phyloP scores from a whole-genome alignment of 1,284 basidiomycete genomes.

The Marasmius sp. region DNA sequence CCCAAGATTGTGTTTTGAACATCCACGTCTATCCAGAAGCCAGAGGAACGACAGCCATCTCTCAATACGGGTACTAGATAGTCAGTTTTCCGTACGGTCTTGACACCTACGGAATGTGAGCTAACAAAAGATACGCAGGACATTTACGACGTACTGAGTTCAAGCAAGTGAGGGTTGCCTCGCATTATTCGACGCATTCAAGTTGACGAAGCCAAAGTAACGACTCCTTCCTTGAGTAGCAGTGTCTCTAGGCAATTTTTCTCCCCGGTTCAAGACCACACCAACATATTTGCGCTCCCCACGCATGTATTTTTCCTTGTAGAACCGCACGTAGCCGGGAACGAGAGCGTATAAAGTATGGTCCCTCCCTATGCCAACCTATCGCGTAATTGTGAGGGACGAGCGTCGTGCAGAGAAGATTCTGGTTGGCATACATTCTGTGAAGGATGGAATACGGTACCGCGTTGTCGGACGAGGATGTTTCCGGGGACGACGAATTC shows the following conservation, averaged over 20 bases:
- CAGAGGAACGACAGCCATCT: no score
- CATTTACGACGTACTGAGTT: background rate
- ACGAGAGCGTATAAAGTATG: constrained; percentile 88
- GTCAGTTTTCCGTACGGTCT: no score
- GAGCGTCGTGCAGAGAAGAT: constrained; percentile 5
- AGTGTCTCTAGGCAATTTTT: constrained; percentile 84
- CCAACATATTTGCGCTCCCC: constrained; percentile 81
- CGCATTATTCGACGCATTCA: constrained; percentile 29
- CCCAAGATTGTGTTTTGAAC: no score
- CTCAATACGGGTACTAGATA: no score
- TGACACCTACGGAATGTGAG: no score
- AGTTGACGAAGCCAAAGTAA: constrained; percentile 71
- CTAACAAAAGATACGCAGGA: no score
- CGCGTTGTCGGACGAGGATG: constrained; percentile 92
- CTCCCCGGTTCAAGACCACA: constrained; percentile 75
- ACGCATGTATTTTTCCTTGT: constrained; percentile 71
- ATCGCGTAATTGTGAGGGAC: constrained; percentile 12
- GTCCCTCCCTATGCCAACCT: constrained; percentile 90
- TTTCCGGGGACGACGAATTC: constrained; percentile 89
- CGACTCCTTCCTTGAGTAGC: constrained; percentile 70
- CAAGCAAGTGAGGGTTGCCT: background rate
- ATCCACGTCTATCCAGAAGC: no score
- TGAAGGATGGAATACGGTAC: constrained; percentile 86
- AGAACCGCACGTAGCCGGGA: constrained; percentile 91
- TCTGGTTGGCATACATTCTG: constrained; percentile 66